Evolutionary conservation across 345 rosid species (phyloP).

Genomic region (Heritiera fomes): DNA sequence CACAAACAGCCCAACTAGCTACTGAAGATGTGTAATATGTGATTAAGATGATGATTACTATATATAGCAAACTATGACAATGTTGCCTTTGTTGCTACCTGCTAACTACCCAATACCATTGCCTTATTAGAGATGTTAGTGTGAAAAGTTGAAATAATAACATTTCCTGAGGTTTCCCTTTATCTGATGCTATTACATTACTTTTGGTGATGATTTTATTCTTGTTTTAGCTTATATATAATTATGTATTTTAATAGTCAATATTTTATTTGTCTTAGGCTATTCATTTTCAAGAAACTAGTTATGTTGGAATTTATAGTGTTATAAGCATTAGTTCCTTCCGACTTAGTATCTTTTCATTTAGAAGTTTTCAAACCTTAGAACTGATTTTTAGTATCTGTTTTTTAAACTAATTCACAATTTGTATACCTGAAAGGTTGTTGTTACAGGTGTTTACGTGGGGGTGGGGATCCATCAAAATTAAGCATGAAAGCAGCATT

Average conservation of each 20-base stretch:
- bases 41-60: too few relatives aligned
- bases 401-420: neutral
- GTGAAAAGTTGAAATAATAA: neutral
- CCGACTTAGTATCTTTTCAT: neutral
- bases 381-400: neutral
- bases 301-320: neutral
- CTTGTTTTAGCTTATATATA: neutral
- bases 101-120: neutral
- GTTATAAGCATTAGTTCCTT: neutral
- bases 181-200: too few relatives aligned
- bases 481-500: constrained; percentile 94
- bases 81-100: neutral
- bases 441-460: constrained; percentile 76
- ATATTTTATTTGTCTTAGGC: neutral
- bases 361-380: neutral
- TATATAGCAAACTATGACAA: too few relatives aligned
- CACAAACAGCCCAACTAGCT: too few relatives aligned
- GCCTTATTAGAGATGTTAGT: neutral
- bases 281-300: neutral
- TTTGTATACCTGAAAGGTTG: neutral
- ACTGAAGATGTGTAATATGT: too few relatives aligned
- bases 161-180: neutral
- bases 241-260: neutral
- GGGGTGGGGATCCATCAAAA: constrained; percentile 91
- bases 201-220: neutral